Percentiles rank a stretch among this genome's conserved stretches.
Conservation (phyloP, 176 grass and related monocot genomes). For the Zoysia pacifica region DNA sequence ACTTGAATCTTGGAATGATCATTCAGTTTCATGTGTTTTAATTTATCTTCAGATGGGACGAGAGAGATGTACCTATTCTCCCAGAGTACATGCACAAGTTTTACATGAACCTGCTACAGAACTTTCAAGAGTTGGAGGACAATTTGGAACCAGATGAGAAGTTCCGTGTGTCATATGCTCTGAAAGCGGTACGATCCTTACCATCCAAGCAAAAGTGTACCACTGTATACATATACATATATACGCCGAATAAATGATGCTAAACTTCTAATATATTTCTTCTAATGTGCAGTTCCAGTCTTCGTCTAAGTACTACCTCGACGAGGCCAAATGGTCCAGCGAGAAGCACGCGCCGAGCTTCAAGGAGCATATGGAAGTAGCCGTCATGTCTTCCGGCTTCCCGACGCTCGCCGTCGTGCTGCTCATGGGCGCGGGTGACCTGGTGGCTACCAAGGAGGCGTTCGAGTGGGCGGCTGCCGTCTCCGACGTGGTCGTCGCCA, state of each 20-base stretch:
- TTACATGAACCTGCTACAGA: background rate
- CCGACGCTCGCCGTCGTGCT: background rate
- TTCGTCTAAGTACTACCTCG: constrained; percentile 13
- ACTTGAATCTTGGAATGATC: background rate
- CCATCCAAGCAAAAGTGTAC: background rate
- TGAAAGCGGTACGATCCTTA: background rate
- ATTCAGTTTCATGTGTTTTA: background rate
- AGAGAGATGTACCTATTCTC: background rate
- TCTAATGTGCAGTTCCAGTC: constrained; percentile 14
- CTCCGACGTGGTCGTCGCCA: background rate
- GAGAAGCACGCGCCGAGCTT: constrained; percentile 33
- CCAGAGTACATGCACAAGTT: background rate
- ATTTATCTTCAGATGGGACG: constrained; percentile 13
- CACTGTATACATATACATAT: background rate
- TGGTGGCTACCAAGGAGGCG: constrained; percentile 19
- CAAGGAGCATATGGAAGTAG: constrained; percentile 24
- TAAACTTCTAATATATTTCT: too few relatives aligned
- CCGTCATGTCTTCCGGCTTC: background rate
- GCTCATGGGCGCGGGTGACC: background rate
- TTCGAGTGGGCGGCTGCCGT: constrained; percentile 26
- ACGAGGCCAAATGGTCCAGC: constrained; percentile 33
- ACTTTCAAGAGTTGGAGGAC: background rate
- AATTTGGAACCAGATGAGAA: background rate
- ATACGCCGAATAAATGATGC: background rate
- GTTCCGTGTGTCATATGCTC: background rate